Percentiles rank a stretch among this genome's conserved stretches.
Evolutionary conservation across 352 stramenopile genomes (phyloP).

Genomic region (Phytophthora pinifolia): DNA sequence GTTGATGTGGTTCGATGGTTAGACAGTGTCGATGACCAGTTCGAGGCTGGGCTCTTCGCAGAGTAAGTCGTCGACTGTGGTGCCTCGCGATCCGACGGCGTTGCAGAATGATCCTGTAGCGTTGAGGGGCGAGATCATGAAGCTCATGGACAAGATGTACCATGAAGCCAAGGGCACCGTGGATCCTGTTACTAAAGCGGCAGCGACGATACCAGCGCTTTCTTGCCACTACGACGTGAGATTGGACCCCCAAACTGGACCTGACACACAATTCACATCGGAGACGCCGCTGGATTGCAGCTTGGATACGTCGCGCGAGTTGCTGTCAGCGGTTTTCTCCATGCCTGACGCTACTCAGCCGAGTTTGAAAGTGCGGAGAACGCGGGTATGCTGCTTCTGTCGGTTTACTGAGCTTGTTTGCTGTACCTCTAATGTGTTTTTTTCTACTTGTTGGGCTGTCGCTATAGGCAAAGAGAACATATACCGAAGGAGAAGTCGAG

Average conservation of each 20-base stretch:
- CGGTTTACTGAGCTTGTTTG: background rate
- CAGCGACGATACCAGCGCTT: slow-evolving; percentile 21
- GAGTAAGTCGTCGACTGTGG: slow-evolving; percentile 1
- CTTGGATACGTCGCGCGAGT: slow-evolving; percentile 19
- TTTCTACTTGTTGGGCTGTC: background rate
- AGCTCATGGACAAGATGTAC: slow-evolving; percentile 30
- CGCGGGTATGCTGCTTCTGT: slow-evolving; percentile 13
- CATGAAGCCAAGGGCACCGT: slow-evolving; percentile 28
- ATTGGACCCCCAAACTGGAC: slow-evolving; percentile 21
- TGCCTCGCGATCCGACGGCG: background rate
- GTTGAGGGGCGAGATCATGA: slow-evolving; percentile 26
- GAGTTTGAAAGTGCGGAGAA: slow-evolving; percentile 21
- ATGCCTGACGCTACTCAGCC: slow-evolving; percentile 12
- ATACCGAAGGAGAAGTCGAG: slow-evolving; percentile 20
- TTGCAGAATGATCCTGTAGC: slow-evolving; percentile 15
- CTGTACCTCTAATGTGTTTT: background rate
- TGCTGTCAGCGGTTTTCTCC: slow-evolving; percentile 24
- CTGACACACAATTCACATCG: slow-evolving; percentile 24
- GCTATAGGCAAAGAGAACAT: slow-evolving; percentile 15
- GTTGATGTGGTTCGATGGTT: too few species aligned
- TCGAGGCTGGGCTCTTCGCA: slow-evolving; percentile 14
- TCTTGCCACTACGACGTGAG: slow-evolving; percentile 26
- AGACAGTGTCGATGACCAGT: slow-evolving; percentile 27
- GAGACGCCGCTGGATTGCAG: slow-evolving; percentile 31
- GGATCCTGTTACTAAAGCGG: slow-evolving; percentile 20